Evolutionary conservation across 2,329 filamentous ascomycete genomes (phyloP), one percentile per base, ranked within the genome.

Genomic region (Exophiala sp.): DNA sequence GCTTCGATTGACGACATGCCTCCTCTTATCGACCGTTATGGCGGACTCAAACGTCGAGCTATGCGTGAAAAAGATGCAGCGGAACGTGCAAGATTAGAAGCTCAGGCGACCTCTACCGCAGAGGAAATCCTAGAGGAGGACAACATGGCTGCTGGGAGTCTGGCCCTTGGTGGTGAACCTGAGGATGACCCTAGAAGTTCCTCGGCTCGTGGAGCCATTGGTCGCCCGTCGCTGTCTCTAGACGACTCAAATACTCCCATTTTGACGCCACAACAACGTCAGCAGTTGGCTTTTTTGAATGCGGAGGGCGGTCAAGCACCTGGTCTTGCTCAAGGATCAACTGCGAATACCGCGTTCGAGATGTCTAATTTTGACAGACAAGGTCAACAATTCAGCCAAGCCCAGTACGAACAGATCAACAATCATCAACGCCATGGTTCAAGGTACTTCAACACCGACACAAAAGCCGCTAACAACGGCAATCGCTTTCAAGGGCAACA

Each of bases 101-200:
- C 77, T 20, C 71, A 74, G 12, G 65, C 71, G 5, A 63, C 47
- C 7, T 55, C 57, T 33, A 51, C 63, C 2, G 60, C 60, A 5
- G 63, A 64, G 50, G 18, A 70, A 39, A 70, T 72, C 3, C 77
- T 79, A 41, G 77, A 79, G 24, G 91, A 96, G 60, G 89, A 89
- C 53, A 86, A 87, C 52, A 83, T 84, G 1, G 91, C 94, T 70
- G 88, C 88, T 62, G 89, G 88, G 11, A 97, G 92, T 68, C 78
- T 94, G 54, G 91, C 95, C 54, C 79, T 97, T 14, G 92, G 92
- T 53, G 92, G 92, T 40, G 92, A 97, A 68, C 92, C 92, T 0
- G 92, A 97, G 68, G 90, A 95, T 62, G 79, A 82, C 58, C 64
- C 68, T 0, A 65, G 71, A 49, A 67, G 65, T 53, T 50, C 47